phyloP scores from a whole-genome alignment of 352 stramenopile genomes.

The Pythium angustatum region DNA sequence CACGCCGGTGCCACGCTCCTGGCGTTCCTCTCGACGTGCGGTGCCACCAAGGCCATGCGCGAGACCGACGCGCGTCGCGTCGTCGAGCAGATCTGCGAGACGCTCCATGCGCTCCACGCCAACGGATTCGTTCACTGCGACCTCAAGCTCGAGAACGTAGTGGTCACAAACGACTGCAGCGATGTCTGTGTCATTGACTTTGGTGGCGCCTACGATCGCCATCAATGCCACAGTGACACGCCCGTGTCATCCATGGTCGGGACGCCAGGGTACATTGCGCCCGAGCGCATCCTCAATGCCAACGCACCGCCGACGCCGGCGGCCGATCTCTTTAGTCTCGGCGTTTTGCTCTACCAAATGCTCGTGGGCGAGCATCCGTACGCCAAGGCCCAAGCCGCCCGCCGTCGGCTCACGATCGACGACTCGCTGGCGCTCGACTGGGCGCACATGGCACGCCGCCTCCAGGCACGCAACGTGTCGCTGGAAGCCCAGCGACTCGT shows the following conservation, averaged over 20 bases:
- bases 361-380: conserved; percentile 62
- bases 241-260: conserved; percentile 41
- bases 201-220: conserved; percentile 47
- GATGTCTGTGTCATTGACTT: conserved; percentile 62
- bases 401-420: conserved; percentile 37
- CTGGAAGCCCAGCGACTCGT: conserved; percentile 37
- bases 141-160: conserved; percentile 97
- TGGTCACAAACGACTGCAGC: conserved; percentile 43
- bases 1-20: conserved; percentile 48
- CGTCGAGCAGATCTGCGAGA: conserved; percentile 46
- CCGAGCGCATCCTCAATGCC: conserved; percentile 45
- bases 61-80: conserved; percentile 53
- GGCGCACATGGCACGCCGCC: conserved; percentile 34
- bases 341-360: conserved; percentile 64
- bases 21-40: conserved; percentile 33
- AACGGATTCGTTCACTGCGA: conserved; percentile 96
- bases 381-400: conserved; percentile 23
- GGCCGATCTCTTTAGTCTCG: conserved; percentile 59
- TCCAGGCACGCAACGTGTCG: conserved; percentile 35
- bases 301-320: conserved; percentile 40
- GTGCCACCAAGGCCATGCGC: conserved; percentile 22
- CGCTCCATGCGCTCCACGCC: conserved; percentile 91
- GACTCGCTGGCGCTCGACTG: conserved; percentile 51
- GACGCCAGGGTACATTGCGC: conserved; percentile 65
- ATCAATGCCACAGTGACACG: background rate